These are phyloP conservation scores for Excoecaria agallocha DNA, from an alignment of 345 rosid genomes.

Conservation along the genomic window DNA sequence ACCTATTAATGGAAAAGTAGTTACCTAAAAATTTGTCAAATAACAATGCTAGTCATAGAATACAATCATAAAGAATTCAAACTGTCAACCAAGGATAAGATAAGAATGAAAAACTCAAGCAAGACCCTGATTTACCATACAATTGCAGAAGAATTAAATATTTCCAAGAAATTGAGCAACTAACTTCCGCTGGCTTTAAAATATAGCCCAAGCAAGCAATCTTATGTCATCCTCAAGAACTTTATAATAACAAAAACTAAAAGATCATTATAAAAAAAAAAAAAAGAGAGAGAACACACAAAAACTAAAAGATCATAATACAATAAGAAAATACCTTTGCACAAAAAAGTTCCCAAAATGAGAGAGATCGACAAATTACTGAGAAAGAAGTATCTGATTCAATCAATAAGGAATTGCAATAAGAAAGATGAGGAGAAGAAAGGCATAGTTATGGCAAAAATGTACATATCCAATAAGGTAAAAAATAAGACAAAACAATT, in stretches of 20 bases:
- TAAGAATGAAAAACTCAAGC: not conserved
- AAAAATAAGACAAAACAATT: slow-evolving; percentile 11
- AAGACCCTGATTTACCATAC: not conserved
- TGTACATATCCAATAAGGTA: slow-evolving; percentile 23
- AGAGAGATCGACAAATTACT: not conserved
- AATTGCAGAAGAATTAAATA: not conserved
- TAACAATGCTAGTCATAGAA: not conserved
- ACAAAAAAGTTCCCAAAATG: not conserved
- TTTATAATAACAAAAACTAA: not conserved
- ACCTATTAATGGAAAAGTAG: not conserved
- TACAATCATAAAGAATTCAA: not conserved
- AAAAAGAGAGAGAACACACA: not conserved
- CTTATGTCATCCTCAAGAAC: not conserved
- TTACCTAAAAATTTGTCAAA: not conserved
- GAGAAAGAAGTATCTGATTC: slow-evolving; percentile 11
- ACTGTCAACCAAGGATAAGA: not conserved
- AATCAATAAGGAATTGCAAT: slow-evolving; percentile 4
- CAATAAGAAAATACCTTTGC: not conserved
- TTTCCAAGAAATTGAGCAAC: too few relatives aligned
- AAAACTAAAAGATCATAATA: too few relatives aligned
- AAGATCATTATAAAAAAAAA: not conserved
- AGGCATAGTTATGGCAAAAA: not conserved
- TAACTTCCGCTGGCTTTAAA: not conserved
- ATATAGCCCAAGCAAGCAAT: not conserved
- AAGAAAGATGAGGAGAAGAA: slow-evolving; percentile 6